Evolutionary conservation across 768 basidiomycete species (phyloP), one percentile per base, ranked within the genome.

Genomic region (Rhizopogon salebrosus): DNA sequence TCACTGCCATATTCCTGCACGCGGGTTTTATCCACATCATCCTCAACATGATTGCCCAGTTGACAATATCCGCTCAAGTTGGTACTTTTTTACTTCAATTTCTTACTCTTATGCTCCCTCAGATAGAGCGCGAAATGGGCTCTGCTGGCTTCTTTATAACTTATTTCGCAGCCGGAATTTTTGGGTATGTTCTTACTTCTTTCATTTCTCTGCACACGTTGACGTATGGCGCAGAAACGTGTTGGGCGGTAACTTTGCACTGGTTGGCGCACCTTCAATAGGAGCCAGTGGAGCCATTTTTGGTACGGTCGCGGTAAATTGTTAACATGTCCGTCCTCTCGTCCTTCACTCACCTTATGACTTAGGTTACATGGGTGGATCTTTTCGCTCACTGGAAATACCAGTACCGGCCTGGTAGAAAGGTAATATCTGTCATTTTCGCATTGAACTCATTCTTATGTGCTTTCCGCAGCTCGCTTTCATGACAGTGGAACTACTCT

Each of bases 271-370:
- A 18, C 94, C 95, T 0, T 92, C 90, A 11, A 79, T 93, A 10
- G 95, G 95, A 40, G 97, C 95, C 2, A 90, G 87, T 58, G 95
- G 95, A 6, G 92, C 95, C 1, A 88, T 98, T 51, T 94, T 95
- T 53, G 92, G 91, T 14, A 90, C 88, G 2, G 72, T 92, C 38
- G 88, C 86, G 3, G 89, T 89, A 64, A 53, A 79, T 66, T 42
- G 23, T 29, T 14, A 51, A 38, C 38, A 29, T n/a, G 7, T 23
- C 26, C 26, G 1, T 10, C 22, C 29, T 6, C 16, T 16, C 13
- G 23, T 20, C n/a, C 41, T 22, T 10, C 26, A 36, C 56, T 49
- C 7, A 53, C 48, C 14, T 37, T 27, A 16, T 14, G 20, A 29
- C 11, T 13, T 45, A 83, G 83, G 80, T 88, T 23, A 84, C 84